phyloP scores from a whole-genome alignment of 345 rosid genomes.

The Arabis alpina region DNA sequence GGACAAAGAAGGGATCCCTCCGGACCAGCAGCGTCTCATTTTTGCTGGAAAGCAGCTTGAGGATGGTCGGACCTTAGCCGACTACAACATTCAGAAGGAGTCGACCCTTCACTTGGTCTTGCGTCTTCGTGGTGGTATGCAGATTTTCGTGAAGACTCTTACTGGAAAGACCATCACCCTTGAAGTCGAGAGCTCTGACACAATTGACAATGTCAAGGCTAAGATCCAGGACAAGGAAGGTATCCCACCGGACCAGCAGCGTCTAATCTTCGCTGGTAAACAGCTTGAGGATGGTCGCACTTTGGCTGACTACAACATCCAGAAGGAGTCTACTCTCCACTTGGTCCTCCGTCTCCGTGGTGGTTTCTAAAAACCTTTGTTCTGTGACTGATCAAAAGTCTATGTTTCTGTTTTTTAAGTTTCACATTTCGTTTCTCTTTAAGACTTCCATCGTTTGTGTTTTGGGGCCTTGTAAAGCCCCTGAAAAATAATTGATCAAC shows the following conservation, averaged over 20 bases:
- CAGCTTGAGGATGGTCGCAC: constrained; percentile 36
- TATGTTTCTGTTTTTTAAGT: too few relatives aligned
- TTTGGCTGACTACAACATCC: constrained; percentile 26
- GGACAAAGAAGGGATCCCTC: constrained; percentile 39
- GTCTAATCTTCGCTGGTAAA: constrained; percentile 36
- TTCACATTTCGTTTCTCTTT: background rate
- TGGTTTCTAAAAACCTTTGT: background rate
- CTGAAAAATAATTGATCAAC: constrained; percentile 25
- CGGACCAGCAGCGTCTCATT: constrained; percentile 43
- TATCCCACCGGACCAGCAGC: constrained; percentile 32
- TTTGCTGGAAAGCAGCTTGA: constrained; percentile 41
- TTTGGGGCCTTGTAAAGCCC: background rate
- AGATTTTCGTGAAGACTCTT: constrained; percentile 14
- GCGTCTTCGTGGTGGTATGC: constrained; percentile 33
- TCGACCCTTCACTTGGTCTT: constrained; percentile 35
- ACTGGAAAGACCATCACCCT: constrained; percentile 27
- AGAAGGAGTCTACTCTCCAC: constrained; percentile 30
- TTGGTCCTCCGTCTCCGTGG: constrained; percentile 44
- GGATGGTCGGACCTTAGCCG: constrained; percentile 36
- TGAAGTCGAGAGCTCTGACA: constrained; percentile 28
- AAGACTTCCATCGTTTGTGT: constrained; percentile 6
- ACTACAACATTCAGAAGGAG: constrained; percentile 40
- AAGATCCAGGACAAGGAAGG: constrained; percentile 35
- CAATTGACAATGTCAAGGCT: constrained; percentile 20
- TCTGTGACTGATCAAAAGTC: background rate